Evolutionary conservation across 352 stramenopile genomes (phyloP), one percentile per base, ranked within the genome.

Genomic region (Phytophthora macrochlamydospora): DNA sequence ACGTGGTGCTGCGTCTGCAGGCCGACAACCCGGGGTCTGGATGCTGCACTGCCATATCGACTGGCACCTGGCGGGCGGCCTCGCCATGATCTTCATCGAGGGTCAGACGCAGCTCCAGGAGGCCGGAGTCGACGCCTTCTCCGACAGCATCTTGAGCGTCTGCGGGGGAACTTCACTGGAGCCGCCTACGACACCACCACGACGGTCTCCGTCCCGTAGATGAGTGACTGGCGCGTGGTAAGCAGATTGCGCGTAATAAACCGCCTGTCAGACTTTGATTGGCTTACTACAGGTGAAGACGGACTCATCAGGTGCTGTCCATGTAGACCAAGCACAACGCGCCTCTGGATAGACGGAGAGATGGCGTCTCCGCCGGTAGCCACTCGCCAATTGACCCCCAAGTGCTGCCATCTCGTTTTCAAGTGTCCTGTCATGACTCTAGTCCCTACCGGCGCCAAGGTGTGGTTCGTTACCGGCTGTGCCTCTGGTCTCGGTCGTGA

Each of bases 401-500:
- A 45, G 38, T 13, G 18, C 32, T 3, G n/a, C 32, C 6, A 5
- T 40, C 7, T 7, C 11, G 4, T 51, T n/a, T 46, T 52, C 28
- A 37, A 62, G n/a, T 43, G 4, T 13, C 11, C 11, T 18, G 29
- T 13, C 6, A 68, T 73, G 65, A 54, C 53, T 61, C 32, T 59
- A 51, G 40, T 65, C 45, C 65, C 59, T 60, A 11, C 45, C 24
- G 46, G 46, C 50, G 52, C 57, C 38, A 76, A 79, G 37, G 69
- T 81, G 7, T 78, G 69, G 71, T 62, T 82, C 30, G 70, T 82
- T 50, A 82, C 74, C 5, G 74, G 74, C 69, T 78, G 71, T 40
- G 75, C 74, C 31, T 76, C 71, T 33, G 74, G 74, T 24, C 65
- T 82, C 30, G 70, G 70, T 1, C 53, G 38, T 8, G 70, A 75